Percentiles rank a stretch among this genome's conserved stretches.
Evolutionary conservation across 495 filamentous ascomycete genomes (phyloP).

Genomic region (Friedmanniomyces endolithicus): DNA sequence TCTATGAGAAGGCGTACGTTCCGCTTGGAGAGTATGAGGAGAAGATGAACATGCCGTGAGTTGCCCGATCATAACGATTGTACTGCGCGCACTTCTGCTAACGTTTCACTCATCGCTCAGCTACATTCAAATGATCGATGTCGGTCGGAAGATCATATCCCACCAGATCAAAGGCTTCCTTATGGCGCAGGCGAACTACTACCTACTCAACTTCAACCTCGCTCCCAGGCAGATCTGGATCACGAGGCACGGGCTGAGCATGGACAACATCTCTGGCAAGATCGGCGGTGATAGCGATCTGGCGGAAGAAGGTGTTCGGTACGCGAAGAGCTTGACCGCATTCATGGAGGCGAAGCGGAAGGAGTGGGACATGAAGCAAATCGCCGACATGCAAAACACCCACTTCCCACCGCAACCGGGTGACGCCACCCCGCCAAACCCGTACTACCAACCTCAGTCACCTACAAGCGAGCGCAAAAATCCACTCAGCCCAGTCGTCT

Average conservation of each 20-base stretch:
- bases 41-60: slow-evolving; percentile 72
- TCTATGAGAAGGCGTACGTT: slow-evolving; percentile 87
- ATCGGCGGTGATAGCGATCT: slow-evolving; percentile 79
- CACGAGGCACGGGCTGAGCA: slow-evolving; percentile 78
- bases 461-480: not conserved
- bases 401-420: slow-evolving; percentile 75
- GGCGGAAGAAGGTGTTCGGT: slow-evolving; percentile 58
- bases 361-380: slow-evolving; percentile 66
- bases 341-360: slow-evolving; percentile 66
- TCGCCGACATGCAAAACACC: slow-evolving; percentile 52
- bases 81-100: no score
- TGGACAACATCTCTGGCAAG: slow-evolving; percentile 65
- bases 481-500: not conserved
- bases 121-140: slow-evolving; percentile 96
- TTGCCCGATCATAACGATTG: no score
- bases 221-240: slow-evolving; percentile 96
- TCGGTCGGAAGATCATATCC: slow-evolving; percentile 83
- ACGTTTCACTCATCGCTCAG: no score
- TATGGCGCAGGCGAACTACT: slow-evolving; percentile 78
- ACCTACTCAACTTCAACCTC: slow-evolving; percentile 90
- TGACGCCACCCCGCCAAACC: slow-evolving; percentile 88
- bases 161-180: slow-evolving; percentile 86
- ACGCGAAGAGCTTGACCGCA: slow-evolving; percentile 56
- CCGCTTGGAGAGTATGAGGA: slow-evolving; percentile 89
- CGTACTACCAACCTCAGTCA: slow-evolving; percentile 47